Evolutionary conservation across 768 basidiomycete genomes (phyloP), one percentile per base, ranked within the genome.

Genomic region (Rhodotorula paludigena): DNA sequence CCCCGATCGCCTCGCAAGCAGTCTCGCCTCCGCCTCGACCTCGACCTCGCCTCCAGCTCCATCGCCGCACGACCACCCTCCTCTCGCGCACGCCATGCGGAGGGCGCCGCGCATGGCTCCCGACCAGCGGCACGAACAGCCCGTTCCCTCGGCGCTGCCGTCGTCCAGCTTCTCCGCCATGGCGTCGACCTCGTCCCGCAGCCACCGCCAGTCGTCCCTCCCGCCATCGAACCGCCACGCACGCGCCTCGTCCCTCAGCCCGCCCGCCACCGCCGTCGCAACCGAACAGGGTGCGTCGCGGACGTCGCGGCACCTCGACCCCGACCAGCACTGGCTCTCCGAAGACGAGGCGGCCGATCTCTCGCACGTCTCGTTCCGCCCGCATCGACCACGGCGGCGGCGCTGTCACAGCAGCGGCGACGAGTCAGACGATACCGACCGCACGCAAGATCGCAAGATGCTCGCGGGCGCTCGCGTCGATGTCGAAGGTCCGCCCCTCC

Each of bases 311-410:
- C 61, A 71, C 41, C 53, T 64, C 57, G 41, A 75, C 42, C 66
- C 68, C 11, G 74, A 73, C 28, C 54, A 71, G n/a, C 74, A 74
- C 47, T 75, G 73, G 73, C 49, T 74, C 21, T 73, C 71, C 1
- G 74, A 75, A 45, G 73, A 75, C 61, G 74, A 75, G 45, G 58
- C 66, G 57, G 38, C 3, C 42, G 61, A 56, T 49, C 30, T 28
- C 55, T n/a, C 41, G 15, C 39, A 21, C 45, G 48, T 21, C 10
- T 56, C n/a, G 5, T 23, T 39, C 18, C 36, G 38, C n/a, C 15
- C 23, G 8, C 54, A 38, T 0, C 54, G 35, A 9, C 23, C 38
- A 16, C 38, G 35, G 9, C 54, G 54, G 2, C 2, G 25, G 44
- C 39, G 60, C n/a, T 25, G 33, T 15, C 12, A 42, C 39, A 36